Evolutionary conservation across 192 early-diverging fungal species (phyloP).

Genomic region (Entomortierella beljakovae): DNA sequence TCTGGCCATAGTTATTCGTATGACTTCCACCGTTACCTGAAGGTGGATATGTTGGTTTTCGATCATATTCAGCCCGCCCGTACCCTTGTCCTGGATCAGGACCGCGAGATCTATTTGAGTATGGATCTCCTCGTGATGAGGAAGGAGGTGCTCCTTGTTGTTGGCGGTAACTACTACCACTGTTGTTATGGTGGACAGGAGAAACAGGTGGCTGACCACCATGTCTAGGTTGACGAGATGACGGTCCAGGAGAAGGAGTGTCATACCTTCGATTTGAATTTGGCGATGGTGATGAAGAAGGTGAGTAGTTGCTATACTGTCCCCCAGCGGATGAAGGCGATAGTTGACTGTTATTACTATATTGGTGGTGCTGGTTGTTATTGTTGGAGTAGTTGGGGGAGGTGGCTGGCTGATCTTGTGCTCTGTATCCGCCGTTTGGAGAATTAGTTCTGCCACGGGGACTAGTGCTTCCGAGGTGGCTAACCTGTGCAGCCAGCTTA

Average conservation of each 20-base stretch:
- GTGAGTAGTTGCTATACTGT: slow-evolving; percentile 9
- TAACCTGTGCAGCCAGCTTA: slow-evolving; percentile 36
- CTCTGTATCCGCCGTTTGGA: slow-evolving; percentile 13
- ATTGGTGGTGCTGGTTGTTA: slow-evolving; percentile 8
- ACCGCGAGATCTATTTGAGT: slow-evolving; percentile 1
- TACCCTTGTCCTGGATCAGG: slow-evolving; percentile 16
- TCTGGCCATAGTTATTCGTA: slow-evolving; percentile 23
- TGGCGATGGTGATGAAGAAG: slow-evolving; percentile 29
- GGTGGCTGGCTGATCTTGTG: slow-evolving; percentile 1
- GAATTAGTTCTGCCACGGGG: slow-evolving; percentile 34
- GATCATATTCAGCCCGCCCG: slow-evolving; percentile 28
- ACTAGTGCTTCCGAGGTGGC: slow-evolving; percentile 42
- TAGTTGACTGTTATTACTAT: slow-evolving; percentile 7
- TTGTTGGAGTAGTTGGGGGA: slow-evolving; percentile 3
- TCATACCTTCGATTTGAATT: slow-evolving; percentile 26
- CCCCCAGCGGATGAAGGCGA: slow-evolving; percentile 19
- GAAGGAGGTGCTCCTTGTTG: slow-evolving; percentile 9
- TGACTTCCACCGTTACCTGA: neutral
- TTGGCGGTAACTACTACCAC: neutral
- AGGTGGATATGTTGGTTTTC: slow-evolving; percentile 22
- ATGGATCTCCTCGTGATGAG: neutral
- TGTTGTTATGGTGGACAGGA: slow-evolving; percentile 14
- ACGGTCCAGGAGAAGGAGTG: slow-evolving; percentile 15
- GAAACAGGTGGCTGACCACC: slow-evolving; percentile 5
- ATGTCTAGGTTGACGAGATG: slow-evolving; percentile 4